These are phyloP conservation scores for Halenospora varia DNA, from an alignment of 495 filamentous ascomycete species.

Conservation along the genomic window DNA sequence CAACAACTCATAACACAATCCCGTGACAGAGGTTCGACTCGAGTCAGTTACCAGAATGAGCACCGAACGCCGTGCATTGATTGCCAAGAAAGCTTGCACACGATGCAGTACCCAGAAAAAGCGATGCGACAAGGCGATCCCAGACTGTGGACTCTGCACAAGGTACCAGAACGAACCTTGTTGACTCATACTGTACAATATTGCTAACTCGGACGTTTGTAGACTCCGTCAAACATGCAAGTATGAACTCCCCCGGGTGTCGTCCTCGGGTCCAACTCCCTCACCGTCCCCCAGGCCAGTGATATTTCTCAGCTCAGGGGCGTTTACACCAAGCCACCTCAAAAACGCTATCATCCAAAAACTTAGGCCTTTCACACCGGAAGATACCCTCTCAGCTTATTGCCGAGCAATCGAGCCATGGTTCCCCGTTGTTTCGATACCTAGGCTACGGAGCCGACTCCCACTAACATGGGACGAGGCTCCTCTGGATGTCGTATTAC, in stretches of 20 bases:
- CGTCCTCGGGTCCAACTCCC: conserved; percentile 12
- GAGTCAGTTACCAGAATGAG: conserved; percentile 14
- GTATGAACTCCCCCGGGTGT: conserved; percentile 8
- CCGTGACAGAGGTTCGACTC: conserved; percentile 1
- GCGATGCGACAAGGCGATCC: conserved; percentile 15
- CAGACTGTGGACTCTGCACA: conserved; percentile 12
- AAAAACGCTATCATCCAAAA: conserved; percentile 13
- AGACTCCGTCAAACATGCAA: conserved; percentile 17
- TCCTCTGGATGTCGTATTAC: conserved; percentile 2
- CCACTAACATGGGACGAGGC: conserved; percentile 7
- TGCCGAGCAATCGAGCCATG: conserved; percentile 10
- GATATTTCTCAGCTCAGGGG: conserved; percentile 9
- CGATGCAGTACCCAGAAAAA: conserved; percentile 18
- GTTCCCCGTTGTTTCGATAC: conserved; percentile 10
- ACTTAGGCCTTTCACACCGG: conserved; percentile 3
- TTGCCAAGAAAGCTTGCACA: conserved; percentile 15
- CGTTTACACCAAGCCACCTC: conserved; percentile 14
- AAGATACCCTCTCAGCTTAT: conserved; percentile 8
- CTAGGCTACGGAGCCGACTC: conserved; percentile 1
- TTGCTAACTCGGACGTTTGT: conserved; percentile 11
- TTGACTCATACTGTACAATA: neutral
- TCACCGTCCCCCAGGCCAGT: conserved; percentile 8
- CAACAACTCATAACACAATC: conserved; percentile 8
- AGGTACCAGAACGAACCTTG: conserved; percentile 6
- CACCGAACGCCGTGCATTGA: conserved; percentile 4